A percentile compares a stretch with the other conserved stretches of the same genome.
These are phyloP conservation scores for Macrotyloma uniflorum DNA, from an alignment of 306 rosid genomes.

Conservation along the genomic window DNA sequence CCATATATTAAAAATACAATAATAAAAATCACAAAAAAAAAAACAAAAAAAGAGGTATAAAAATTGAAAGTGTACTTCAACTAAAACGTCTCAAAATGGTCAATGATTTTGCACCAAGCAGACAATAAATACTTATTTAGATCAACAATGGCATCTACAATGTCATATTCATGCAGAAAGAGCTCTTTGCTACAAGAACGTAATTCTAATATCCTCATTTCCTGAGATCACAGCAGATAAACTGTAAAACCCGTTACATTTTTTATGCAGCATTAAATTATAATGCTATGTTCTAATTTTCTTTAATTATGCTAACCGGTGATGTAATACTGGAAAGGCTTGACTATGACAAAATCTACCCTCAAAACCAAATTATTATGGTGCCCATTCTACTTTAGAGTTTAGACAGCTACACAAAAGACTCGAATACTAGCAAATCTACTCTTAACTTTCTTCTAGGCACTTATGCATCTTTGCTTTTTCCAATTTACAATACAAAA, in stretches of 20 bases:
- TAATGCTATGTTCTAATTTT: not conserved
- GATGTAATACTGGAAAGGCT: constrained; percentile 12
- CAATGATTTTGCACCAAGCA: constrained; percentile 6
- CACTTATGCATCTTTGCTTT: not conserved
- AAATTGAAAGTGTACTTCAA: not conserved
- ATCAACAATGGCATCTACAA: not conserved
- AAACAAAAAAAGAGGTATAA: not conserved
- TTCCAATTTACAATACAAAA: constrained; percentile 2
- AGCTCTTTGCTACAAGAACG: constrained; percentile 5
- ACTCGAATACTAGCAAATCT: not conserved
- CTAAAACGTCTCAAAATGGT: not conserved
- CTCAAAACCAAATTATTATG: constrained; percentile 25
- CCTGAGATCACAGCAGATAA: constrained; percentile 19
- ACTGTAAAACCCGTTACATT: not conserved
- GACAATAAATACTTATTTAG: constrained; percentile 4
- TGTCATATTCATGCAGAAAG: constrained; percentile 5
- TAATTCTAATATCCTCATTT: not conserved
- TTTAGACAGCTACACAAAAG: not conserved
- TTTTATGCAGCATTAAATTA: not conserved
- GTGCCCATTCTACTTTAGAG: not conserved
- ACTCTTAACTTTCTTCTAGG: not conserved
- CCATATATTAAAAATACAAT: not conserved
- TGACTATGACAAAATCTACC: not conserved
- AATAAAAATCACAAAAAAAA: not conserved
- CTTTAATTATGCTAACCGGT: not conserved